These are phyloP conservation scores for Claviceps digitariae DNA, from an alignment of 2,329 filamentous ascomycete species.

Conservation along the genomic window DNA sequence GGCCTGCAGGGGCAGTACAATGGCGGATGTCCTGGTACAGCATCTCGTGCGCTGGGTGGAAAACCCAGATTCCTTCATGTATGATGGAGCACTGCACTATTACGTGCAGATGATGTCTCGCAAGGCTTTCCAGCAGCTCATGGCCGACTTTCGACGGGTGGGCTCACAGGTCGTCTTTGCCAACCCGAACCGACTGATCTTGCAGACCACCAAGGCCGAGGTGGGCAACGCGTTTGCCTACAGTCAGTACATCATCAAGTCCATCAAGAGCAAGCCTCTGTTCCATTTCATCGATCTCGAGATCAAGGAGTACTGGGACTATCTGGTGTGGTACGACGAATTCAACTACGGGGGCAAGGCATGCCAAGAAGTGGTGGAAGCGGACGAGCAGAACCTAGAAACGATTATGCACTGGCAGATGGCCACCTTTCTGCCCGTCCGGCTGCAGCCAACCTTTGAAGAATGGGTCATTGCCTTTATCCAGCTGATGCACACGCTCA, in stretches of 20 bases:
- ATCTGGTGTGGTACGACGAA: slow-evolving; percentile 96
- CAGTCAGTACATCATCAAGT: slow-evolving; percentile 94
- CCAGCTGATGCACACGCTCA: slow-evolving; percentile 80
- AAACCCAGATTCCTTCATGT: slow-evolving; percentile 83
- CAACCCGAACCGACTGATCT: slow-evolving; percentile 71
- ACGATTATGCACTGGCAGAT: slow-evolving; percentile 99
- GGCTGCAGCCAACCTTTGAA: slow-evolving; percentile 73
- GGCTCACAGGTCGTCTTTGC: slow-evolving; percentile 95
- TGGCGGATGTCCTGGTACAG: slow-evolving; percentile 96
- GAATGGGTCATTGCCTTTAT: slow-evolving; percentile 94
- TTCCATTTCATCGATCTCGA: slow-evolving; percentile 97
- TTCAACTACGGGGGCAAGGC: slow-evolving; percentile 97
- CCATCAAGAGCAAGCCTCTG: slow-evolving; percentile 84
- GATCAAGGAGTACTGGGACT: slow-evolving; percentile 99
- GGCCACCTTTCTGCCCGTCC: slow-evolving; percentile 68
- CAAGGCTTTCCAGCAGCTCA: slow-evolving; percentile 92
- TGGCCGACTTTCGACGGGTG: slow-evolving; percentile 90
- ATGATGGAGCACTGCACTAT: slow-evolving; percentile 86
- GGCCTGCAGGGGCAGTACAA: slow-evolving; percentile 75
- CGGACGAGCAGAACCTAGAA: slow-evolving; percentile 61
- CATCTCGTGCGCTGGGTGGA: slow-evolving; percentile 97
- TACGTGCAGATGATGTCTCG: slow-evolving; percentile 98
- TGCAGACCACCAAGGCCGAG: slow-evolving; percentile 94
- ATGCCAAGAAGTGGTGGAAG: slow-evolving; percentile 66
- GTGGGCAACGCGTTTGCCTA: slow-evolving; percentile 95